A percentile compares a stretch with the other conserved stretches of the same genome.
Conservation (phyloP, 2,329 filamentous ascomycete species). For the Uncinocarpus reesii region DNA sequence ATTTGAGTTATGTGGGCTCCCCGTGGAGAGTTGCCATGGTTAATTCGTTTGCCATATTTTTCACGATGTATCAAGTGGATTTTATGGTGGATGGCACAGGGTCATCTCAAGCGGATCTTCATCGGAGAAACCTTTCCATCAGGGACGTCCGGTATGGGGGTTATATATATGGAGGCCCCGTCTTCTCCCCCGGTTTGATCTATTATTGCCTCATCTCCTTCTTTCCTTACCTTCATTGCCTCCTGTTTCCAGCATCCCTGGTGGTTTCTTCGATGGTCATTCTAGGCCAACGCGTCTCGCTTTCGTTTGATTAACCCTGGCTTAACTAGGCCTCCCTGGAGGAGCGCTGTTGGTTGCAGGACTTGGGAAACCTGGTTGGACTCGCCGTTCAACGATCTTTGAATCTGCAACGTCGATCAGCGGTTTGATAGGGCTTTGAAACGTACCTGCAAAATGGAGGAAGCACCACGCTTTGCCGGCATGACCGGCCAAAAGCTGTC, state of each 20-base stretch:
- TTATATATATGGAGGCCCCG: background rate
- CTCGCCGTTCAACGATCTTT: background rate
- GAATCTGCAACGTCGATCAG: background rate
- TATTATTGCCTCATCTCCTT: background rate
- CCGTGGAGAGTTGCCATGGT: background rate
- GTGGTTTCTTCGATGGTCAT: background rate
- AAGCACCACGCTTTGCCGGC: constrained; percentile 32
- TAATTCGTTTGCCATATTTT: background rate
- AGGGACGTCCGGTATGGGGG: background rate
- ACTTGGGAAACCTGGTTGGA: background rate
- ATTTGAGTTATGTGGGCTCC: background rate
- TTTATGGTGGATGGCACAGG: background rate
- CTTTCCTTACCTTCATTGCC: background rate
- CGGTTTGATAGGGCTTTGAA: background rate
- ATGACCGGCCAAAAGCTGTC: constrained; percentile 49
- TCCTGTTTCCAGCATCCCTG: background rate
- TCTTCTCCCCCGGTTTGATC: background rate
- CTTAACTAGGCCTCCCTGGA: background rate
- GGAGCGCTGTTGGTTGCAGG: background rate
- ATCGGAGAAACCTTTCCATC: background rate
- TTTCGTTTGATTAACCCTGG: background rate
- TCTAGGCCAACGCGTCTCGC: background rate
- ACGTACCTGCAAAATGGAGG: constrained; percentile 5
- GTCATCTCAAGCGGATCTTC: background rate
- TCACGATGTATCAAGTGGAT: background rate